Conservation (phyloP, 306 rosid species). For the Prunus davidiana region DNA sequence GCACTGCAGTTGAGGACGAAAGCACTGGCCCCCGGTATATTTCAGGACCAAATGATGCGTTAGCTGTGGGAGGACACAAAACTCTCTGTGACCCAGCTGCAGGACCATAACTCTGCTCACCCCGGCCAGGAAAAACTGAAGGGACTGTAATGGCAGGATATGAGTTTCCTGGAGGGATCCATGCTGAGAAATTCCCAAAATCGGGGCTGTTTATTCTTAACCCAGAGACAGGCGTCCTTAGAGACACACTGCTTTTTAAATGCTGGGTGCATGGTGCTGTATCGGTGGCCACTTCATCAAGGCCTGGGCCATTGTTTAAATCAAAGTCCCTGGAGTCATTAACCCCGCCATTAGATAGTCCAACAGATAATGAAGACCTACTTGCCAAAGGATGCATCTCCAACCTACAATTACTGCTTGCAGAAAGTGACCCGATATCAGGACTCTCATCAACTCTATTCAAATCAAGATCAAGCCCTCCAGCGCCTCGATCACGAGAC, state of each 20-base stretch:
- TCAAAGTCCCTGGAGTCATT: constrained; percentile 77
- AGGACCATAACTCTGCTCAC: constrained; percentile 72
- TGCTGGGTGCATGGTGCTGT: constrained; percentile 52
- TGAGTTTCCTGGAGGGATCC: constrained; percentile 73
- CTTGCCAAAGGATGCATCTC: constrained; percentile 51
- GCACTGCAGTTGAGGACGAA: constrained; percentile 81
- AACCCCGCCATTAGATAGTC: constrained; percentile 54
- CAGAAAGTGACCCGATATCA: constrained; percentile 46
- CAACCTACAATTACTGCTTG: constrained; percentile 36
- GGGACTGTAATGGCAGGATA: constrained; percentile 73
- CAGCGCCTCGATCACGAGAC: constrained; percentile 51
- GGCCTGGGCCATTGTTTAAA: constrained; percentile 89
- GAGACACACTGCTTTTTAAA: constrained; percentile 42
- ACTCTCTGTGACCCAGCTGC: constrained; percentile 68
- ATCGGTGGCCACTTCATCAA: constrained; percentile 67
- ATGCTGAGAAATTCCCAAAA: constrained; percentile 70
- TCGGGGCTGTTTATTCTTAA: constrained; percentile 57
- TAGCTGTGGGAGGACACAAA: constrained; percentile 60
- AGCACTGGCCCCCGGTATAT: constrained; percentile 75
- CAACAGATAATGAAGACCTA: constrained; percentile 58
- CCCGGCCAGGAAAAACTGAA: constrained; percentile 68
- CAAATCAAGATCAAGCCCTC: constrained; percentile 88
- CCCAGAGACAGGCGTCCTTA: constrained; percentile 48
- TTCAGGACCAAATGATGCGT: constrained; percentile 68
- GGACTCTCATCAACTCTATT: constrained; percentile 71